Evolutionary conservation across 2,329 filamentous ascomycete genomes (phyloP), one percentile per base, ranked within the genome.

Genomic region (Orbilia brochopaga): DNA sequence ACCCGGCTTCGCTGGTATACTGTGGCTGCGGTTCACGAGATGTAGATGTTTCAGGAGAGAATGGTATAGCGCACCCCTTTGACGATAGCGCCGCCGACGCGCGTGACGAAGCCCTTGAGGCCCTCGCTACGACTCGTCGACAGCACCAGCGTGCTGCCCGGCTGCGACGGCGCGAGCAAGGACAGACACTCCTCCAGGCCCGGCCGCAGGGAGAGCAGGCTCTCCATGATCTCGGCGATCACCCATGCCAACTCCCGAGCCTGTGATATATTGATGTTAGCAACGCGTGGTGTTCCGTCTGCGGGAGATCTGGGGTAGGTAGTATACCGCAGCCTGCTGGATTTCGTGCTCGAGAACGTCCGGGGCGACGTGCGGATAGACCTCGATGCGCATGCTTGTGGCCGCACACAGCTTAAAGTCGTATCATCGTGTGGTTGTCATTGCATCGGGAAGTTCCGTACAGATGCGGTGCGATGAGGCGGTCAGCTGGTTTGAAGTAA

Each of bases 31-130:
- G n/a, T n/a, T n/a, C n/a, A n/a, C n/a, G n/a, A n/a, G n/a, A n/a
- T n/a, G n/a, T n/a, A n/a, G n/a, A n/a, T n/a, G n/a, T n/a, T n/a
- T n/a, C n/a, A n/a, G n/a, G n/a, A n/a, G n/a, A n/a, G n/a, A n/a
- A n/a, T n/a, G n/a, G n/a, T n/a, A n/a, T n/a, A 23, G 40, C 88
- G 76, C 83, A 92, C 90, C 75, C 92, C 93, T 79, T 96, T 96
- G 74, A 96, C 89, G 74, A 99, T 89, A 57, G 89, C 87, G n/a
- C 91, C 91, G 42, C 94, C 94, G 37, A 96, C 87, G 60, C 94
- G 87, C 0, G 93, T 97, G 70, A 97, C 86, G 76, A 91, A 90
- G 17, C 94, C 94, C 80, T 99, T 99, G 74, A 97, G 87, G 75
- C 86, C 87, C 81, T 99, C 94, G 62, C 91, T 93, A 63, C 92